Evolutionary conservation across 345 rosid genomes (phyloP), one percentile per base, ranked within the genome.

Genomic region (Alliaria petiolata): DNA sequence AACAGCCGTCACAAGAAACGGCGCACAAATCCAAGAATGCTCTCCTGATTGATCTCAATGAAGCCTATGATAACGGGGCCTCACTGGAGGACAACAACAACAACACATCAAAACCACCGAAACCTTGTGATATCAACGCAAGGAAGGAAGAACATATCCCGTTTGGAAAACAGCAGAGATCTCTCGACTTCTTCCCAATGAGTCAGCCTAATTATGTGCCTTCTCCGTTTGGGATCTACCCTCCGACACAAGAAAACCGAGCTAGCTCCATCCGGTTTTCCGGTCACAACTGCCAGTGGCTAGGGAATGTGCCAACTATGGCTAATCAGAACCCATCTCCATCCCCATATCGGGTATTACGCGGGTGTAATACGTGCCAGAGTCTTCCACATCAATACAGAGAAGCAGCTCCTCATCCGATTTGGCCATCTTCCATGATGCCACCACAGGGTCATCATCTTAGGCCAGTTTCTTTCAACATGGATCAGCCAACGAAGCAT

Each of bases 341-440:
- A 10, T 43, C 77, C 35, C 74, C 74, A 59, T 46, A 71, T 46
- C 79, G 72, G 75, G 45, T 66, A 52, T 49, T 83, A 17, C 78
- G 81, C 56, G 50, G 75, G 51, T 84, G 83, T 61, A 76, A 72
- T 51, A 62, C 85, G 3, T 82, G 87, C 84, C 84, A 81, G 62
- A 76, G 75, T 68, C 77, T 65, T 58, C 80, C 84, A 15, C 83
- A 56, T 36, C 85, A 79, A 55, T 75, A 75, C 69, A 79, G 80
- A 75, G 93, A 84, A 74, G 74, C 82, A 74, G 72, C 81, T 51
- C 56, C 78, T 74, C 82, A 50, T 65, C 74, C 70, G 16, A 14
- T 57, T 6, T 85, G 89, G 80, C 15, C 67, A 82, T 44, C 90
- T 55, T 66, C 93, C 69, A 28, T 72, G 76, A 59, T 80, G 34